Evolutionary conservation across 1,284 basidiomycete species (phyloP).

Genomic region (Leccinum ponderosum): DNA sequence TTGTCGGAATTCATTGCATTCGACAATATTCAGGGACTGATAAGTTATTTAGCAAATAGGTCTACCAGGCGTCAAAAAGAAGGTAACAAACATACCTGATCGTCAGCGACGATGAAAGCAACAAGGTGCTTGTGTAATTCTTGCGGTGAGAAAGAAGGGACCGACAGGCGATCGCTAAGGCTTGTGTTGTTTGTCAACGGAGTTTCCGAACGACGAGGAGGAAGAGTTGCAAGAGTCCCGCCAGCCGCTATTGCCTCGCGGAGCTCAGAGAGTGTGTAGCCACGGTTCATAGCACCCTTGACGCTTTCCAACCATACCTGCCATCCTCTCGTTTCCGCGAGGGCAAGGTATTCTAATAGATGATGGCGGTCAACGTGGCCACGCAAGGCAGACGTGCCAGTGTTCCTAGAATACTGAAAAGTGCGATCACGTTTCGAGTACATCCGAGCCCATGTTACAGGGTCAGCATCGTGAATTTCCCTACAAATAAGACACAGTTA

Average conservation of each 20-base stretch:
- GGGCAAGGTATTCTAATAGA: neutral
- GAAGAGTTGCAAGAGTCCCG: neutral
- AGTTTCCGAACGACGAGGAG: neutral
- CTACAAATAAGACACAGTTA: neutral
- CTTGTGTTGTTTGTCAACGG: neutral
- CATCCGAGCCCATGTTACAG: neutral
- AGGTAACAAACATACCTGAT: neutral
- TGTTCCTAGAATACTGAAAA: neutral
- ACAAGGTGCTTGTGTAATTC: neutral
- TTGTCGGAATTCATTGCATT: neutral
- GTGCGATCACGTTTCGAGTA: neutral
- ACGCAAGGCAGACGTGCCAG: neutral
- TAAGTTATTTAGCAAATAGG: neutral
- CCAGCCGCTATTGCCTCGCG: neutral
- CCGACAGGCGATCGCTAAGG: no score
- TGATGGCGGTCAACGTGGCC: neutral
- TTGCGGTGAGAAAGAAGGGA: neutral
- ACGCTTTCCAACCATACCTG: neutral
- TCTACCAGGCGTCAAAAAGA: neutral
- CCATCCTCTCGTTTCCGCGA: neutral
- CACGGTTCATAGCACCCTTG: neutral
- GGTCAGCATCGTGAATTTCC: neutral
- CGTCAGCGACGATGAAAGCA: neutral
- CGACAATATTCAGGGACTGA: neutral
- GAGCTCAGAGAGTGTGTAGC: neutral